These are phyloP conservation scores for Spizellomyces punctatus DNA, from an alignment of 192 early-diverging fungal species.

Conservation along the genomic window DNA sequence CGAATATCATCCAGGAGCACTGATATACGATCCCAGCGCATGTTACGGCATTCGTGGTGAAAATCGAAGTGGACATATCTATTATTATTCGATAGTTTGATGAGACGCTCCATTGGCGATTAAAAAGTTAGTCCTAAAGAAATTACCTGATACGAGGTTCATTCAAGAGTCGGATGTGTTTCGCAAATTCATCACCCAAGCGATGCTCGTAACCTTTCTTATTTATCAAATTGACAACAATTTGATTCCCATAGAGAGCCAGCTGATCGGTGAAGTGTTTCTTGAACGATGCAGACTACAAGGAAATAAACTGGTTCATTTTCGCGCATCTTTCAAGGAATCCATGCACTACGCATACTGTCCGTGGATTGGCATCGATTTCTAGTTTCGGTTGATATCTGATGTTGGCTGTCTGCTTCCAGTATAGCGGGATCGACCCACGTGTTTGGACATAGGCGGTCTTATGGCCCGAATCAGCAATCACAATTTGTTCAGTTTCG, in stretches of 20 bases:
- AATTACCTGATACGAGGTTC: constrained; percentile 43
- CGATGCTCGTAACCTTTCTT: constrained; percentile 88
- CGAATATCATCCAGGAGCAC: constrained; percentile 80
- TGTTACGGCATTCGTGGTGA: constrained; percentile 93
- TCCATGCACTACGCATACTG: constrained; percentile 45
- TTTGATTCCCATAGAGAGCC: constrained; percentile 74
- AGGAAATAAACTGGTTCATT: constrained; percentile 1
- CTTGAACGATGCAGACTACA: constrained; percentile 66
- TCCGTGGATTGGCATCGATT: constrained; percentile 66
- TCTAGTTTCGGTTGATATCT: constrained; percentile 88
- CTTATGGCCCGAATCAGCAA: constrained; percentile 63
- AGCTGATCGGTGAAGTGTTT: constrained; percentile 77
- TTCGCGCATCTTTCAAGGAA: background rate
- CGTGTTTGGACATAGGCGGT: constrained; percentile 87
- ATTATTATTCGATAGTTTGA: background rate
- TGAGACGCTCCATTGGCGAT: too few species aligned
- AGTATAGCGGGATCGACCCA: constrained; percentile 93
- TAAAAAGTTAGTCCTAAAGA: background rate
- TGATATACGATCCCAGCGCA: constrained; percentile 90
- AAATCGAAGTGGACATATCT: constrained; percentile 94
- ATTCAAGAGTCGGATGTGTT: constrained; percentile 54
- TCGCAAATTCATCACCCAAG: constrained; percentile 79
- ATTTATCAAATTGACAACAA: constrained; percentile 93
- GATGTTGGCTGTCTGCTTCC: constrained; percentile 91
- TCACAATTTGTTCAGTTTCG: constrained; percentile 93